Evolutionary conservation across 2,329 filamentous ascomycete species (phyloP), one percentile per base, ranked within the genome.

Genomic region (Aspergillus fischeri): DNA sequence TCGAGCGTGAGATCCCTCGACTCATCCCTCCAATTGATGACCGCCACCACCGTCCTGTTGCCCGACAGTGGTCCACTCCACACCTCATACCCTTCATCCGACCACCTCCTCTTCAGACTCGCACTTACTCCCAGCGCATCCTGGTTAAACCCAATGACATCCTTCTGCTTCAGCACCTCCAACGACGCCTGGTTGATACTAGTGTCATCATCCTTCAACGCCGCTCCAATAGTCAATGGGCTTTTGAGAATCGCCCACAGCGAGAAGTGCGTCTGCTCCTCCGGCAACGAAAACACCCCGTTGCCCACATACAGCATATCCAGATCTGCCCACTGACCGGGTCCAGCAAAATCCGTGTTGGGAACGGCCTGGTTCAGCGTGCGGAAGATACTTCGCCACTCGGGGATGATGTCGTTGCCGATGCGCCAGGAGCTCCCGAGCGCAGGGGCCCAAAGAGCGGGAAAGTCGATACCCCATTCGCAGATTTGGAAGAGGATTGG

Each of bases 141-240:
- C 61, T 86, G 83, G 62, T 86, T 86, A 64, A 83, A 81, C 0
- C 78, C 78, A 25, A 86, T 81, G 24, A 83, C 77, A 54, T 83
- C 82, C 27, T 76, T 72, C 67, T 85, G 85, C 1, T 72, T 73
- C 49, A 82, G 65, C 17, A 81, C 70, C 5, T 69, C 68, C 14
- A 82, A 63, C 0, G 80, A 81, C 0, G 69, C 66, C 0, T 67
- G 55, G 1, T 74, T 72, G 0, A 79, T 77, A 3, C 76, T 54
- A 0, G 63, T 67, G 3, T 52, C 55, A 0, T 65, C 64, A 10
- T 71, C 66, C 27, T 77, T 74, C 50, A 81, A 67, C 0, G 74
- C 76, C 1, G 74, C 77, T 0, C 81, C 80, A 24, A 83, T 79
- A 3, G 75, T 73, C 6, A 83, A 71, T 0, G 80, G 80, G 1